These are phyloP conservation scores for Aegilops speltoides DNA, from an alignment of 176 grass and related monocot species.

Conservation along the genomic window DNA sequence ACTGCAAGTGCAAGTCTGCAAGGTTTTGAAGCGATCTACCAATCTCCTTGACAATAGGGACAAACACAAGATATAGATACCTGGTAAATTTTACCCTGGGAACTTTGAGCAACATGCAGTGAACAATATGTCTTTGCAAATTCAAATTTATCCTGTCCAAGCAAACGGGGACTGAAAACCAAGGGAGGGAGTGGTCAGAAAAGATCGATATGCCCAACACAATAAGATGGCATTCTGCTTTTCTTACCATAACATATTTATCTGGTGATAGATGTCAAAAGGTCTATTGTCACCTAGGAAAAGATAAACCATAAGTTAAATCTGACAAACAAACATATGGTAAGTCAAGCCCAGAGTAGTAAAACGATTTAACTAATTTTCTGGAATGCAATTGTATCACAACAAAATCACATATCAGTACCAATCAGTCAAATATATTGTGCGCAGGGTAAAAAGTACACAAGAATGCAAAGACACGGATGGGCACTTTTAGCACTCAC, in stretches of 20 bases:
- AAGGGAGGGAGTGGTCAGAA: slow-evolving; percentile 21
- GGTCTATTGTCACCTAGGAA: slow-evolving; percentile 85
- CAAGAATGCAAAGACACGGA: slow-evolving; percentile 3
- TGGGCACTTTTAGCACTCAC: not conserved
- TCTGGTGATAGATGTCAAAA: slow-evolving; percentile 98
- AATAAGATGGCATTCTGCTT: slow-evolving; percentile 26
- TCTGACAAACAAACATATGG: not conserved
- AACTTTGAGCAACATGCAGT: slow-evolving; percentile 38
- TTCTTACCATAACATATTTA: slow-evolving; percentile 95
- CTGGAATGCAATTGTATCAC: not conserved
- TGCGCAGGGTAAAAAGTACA: not conserved
- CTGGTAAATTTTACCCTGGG: slow-evolving; percentile 58
- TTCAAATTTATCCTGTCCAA: slow-evolving; percentile 80
- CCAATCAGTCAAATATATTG: not conserved
- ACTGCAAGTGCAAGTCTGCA: slow-evolving; percentile 7
- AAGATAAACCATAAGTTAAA: slow-evolving; percentile 38
- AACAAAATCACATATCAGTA: too few species aligned
- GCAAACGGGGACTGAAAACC: slow-evolving; percentile 70
- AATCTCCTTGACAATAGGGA: slow-evolving; percentile 10
- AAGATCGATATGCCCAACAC: slow-evolving; percentile 14
- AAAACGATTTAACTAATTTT: slow-evolving; percentile 7
- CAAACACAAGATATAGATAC: slow-evolving; percentile 42
- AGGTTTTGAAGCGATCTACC: slow-evolving; percentile 4
- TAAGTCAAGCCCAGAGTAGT: slow-evolving; percentile 12
- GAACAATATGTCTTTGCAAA: slow-evolving; percentile 91